Base-by-base conservation (phyloP, 768 basidiomycete genomes). In the Leccinum uliginosum region DNA sequence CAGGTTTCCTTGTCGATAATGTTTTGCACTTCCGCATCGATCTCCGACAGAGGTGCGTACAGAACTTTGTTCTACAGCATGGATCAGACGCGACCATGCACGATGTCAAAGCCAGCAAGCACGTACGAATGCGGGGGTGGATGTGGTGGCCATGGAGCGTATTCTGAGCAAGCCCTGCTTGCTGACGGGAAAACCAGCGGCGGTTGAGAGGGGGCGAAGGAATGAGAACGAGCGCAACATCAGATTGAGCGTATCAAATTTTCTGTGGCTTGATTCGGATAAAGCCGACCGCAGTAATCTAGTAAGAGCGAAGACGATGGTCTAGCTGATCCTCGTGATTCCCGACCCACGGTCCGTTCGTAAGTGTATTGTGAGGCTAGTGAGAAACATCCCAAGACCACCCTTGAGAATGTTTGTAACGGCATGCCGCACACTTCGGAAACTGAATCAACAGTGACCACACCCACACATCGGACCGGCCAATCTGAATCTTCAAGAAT, bases 1-100 rank as follows among this genome's bases (percentile, higher is more conserved):
- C 94, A 98, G 75, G 92, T 96, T 80, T 98, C 93, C 79, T 92
- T 93, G 80, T 98, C 94, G 77, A 99, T 91, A 80, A 99, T 92
- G 73, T 95, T 93, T 75, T 93, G 84, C 70, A 99, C 85, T 72
- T 90, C 92, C 58, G 96, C 95, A 76, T 98, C 96, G 69, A 86
- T 83, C 80, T 98, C 86, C 11, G 89, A 80, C 51, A 99, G 81
- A 61, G 94, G 84, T 50, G 83, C 77, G 76, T 98, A 98, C 63
- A 99, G 82, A 47, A 83, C 79, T 74, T 89, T 88, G 87, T 98
- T 99, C 96, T 98, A 66, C 11, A 47, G 29, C 35, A 4, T 51
- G 44, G n/a, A 19, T 64, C 27, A 54, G 51, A 49, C 23, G 49
- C 2, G 17, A 15, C 3, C 11, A 12, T 10, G 32, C 23, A 17